These are phyloP conservation scores for Guadua angustifolia DNA, from an alignment of 176 grass and related monocot genomes.

Conservation along the genomic window DNA sequence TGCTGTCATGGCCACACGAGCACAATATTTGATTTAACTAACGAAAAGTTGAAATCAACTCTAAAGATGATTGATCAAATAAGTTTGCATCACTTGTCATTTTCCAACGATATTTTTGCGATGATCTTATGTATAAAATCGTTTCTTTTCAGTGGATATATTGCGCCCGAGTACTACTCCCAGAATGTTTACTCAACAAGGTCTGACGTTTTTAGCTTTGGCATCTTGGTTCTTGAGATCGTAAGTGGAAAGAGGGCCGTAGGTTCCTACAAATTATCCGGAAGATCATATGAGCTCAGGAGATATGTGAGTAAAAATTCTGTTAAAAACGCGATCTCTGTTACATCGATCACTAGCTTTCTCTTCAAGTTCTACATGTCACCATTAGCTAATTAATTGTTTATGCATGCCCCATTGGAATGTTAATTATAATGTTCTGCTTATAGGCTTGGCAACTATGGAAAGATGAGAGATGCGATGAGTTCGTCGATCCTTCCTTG, in stretches of 20 bases:
- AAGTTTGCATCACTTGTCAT: background rate
- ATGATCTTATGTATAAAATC: background rate
- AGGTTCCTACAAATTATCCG: constrained; percentile 14
- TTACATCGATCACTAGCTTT: background rate
- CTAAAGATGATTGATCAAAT: background rate
- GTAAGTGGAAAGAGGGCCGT: constrained; percentile 37
- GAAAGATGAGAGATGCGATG: constrained; percentile 16
- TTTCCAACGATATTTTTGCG: background rate
- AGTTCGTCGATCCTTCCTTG: background rate
- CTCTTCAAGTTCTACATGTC: too few species aligned
- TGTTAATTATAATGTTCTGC: background rate
- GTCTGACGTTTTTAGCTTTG: constrained; percentile 59
- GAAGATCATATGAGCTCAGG: constrained; percentile 39
- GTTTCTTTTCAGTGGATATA: constrained; percentile 50
- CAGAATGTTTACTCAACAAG: constrained; percentile 48
- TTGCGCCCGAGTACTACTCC: constrained; percentile 52
- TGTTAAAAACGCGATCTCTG: background rate
- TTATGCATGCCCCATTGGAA: background rate
- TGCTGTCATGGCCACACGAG: too few species aligned
- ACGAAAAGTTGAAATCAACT: background rate
- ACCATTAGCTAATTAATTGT: background rate
- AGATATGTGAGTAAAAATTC: constrained; percentile 29
- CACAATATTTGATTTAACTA: background rate
- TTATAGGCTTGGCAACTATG: constrained; percentile 27
- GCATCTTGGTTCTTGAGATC: constrained; percentile 56